These are phyloP conservation scores for Pyrenophora seminiperda DNA, from an alignment of 2,329 filamentous ascomycete species.

Conservation along the genomic window DNA sequence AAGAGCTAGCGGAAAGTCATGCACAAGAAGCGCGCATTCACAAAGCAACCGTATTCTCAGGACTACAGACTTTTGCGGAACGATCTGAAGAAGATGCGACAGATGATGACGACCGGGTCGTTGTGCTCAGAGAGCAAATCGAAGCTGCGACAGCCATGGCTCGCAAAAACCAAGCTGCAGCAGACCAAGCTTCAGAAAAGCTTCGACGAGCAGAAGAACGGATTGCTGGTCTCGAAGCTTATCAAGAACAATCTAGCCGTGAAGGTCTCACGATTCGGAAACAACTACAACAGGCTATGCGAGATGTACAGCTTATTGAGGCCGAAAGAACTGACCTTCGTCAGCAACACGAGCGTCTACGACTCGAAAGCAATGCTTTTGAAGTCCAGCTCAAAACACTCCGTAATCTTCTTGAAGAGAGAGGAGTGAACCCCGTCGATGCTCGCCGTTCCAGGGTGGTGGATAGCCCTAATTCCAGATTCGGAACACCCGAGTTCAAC, in stretches of 20 bases:
- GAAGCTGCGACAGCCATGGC: conserved; percentile 78
- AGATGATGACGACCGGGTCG: conserved; percentile 65
- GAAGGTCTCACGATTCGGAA: conserved; percentile 89
- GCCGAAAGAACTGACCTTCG: conserved; percentile 81
- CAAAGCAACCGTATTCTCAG: conserved; percentile 78
- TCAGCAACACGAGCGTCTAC: conserved; percentile 80
- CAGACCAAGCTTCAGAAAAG: conserved; percentile 84
- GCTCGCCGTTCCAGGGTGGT: conserved; percentile 73
- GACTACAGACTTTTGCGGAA: conserved; percentile 74
- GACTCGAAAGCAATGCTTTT: conserved; percentile 92
- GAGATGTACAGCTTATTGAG: conserved; percentile 81
- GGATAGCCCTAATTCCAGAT: conserved; percentile 73
- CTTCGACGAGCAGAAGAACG: conserved; percentile 92
- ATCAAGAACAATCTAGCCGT: conserved; percentile 94
- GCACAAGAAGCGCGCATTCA: conserved; percentile 87
- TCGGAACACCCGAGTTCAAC: conserved; percentile 76
- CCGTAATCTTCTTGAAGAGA: conserved; percentile 88
- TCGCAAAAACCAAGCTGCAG: conserved; percentile 86
- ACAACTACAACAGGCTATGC: conserved; percentile 83
- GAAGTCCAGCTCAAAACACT: conserved; percentile 90
- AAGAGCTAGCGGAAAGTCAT: conserved; percentile 86
- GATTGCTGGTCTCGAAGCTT: conserved; percentile 93
- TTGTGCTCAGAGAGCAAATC: conserved; percentile 78
- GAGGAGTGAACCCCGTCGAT: conserved; percentile 79
- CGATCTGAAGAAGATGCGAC: conserved; percentile 59